phyloP scores from a whole-genome alignment of 768 basidiomycete genomes.

The Pleurotus cornucopiae region DNA sequence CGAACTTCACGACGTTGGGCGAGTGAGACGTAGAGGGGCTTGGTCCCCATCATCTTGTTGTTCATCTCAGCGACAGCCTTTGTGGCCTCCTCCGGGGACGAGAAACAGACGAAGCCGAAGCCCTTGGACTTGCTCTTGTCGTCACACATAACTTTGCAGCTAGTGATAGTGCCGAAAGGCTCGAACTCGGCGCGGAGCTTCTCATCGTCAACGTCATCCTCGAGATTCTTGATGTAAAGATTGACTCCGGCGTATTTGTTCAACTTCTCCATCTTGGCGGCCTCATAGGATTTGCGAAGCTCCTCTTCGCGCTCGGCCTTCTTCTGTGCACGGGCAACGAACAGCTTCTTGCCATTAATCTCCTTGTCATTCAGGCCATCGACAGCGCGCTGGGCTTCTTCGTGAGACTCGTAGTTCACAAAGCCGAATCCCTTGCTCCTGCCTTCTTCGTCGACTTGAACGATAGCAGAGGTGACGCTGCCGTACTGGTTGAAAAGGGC shows the following conservation, averaged over 20 bases:
- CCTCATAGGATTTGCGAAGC: slow-evolving; percentile 88
- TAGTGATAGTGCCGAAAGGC: slow-evolving; percentile 94
- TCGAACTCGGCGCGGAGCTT: slow-evolving; percentile 96
- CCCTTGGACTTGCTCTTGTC: slow-evolving; percentile 92
- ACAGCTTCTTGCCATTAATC: slow-evolving; percentile 82
- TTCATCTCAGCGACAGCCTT: slow-evolving; percentile 99
- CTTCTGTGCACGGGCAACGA: slow-evolving; percentile 96
- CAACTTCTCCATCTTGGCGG: slow-evolving; percentile 94
- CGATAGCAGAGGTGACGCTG: slow-evolving; percentile 80
- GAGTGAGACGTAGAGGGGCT: slow-evolving; percentile 97
- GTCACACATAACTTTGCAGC: slow-evolving; percentile 99
- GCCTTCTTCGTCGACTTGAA: slow-evolving; percentile 82
- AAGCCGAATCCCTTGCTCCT: slow-evolving; percentile 98
- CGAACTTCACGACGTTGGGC: slow-evolving; percentile 98
- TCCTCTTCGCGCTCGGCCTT: slow-evolving; percentile 98
- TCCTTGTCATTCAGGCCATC: slow-evolving; percentile 87
- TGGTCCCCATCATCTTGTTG: slow-evolving; percentile 99
- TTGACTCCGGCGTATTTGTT: slow-evolving; percentile 99
- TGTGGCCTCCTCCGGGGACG: slow-evolving; percentile 96
- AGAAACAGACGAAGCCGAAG: slow-evolving; percentile 99
- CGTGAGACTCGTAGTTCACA: slow-evolving; percentile 93
- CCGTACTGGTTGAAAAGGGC: slow-evolving; percentile 77
- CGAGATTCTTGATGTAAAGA: slow-evolving; percentile 99
- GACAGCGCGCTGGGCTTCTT: slow-evolving; percentile 87
- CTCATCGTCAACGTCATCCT: slow-evolving; percentile 97